A percentile compares a stretch with the other conserved stretches of the same genome.
Evolutionary conservation across 345 rosid species (phyloP).

Genomic region (Erucastrum elatum): DNA sequence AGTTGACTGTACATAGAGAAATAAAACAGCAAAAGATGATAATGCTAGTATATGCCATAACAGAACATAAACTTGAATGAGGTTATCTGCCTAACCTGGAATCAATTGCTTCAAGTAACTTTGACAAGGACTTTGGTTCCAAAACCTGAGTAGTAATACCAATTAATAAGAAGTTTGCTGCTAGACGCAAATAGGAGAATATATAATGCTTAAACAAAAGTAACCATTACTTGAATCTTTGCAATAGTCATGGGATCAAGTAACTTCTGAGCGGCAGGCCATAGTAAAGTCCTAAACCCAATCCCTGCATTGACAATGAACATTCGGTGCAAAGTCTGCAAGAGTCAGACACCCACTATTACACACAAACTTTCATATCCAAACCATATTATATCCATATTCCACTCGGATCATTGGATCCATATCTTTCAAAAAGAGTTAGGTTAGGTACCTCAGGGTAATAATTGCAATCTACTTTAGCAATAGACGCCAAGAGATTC

Average conservation of each 20-base stretch:
- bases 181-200: background rate
- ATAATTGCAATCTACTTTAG: slow-evolving; percentile 78
- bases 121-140: slow-evolving; percentile 75
- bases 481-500: slow-evolving; percentile 70
- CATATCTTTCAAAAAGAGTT: background rate
- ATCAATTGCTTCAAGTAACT: slow-evolving; percentile 77
- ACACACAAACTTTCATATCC: slow-evolving; percentile 34
- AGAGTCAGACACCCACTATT: slow-evolving; percentile 39
- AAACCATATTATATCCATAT: slow-evolving; percentile 26
- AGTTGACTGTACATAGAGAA: slow-evolving; percentile 62
- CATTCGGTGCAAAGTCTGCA: slow-evolving; percentile 89
- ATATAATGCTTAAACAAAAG: slow-evolving; percentile 4
- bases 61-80: background rate
- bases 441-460: slow-evolving; percentile 76
- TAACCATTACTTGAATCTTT: slow-evolving; percentile 69
- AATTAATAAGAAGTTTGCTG: slow-evolving; percentile 20
- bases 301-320: slow-evolving; percentile 95
- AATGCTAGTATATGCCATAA: background rate
- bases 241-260: slow-evolving; percentile 76
- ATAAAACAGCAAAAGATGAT: background rate
- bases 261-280: slow-evolving; percentile 96
- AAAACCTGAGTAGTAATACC: slow-evolving; percentile 57
- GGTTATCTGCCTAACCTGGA: slow-evolving; percentile 49
- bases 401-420: slow-evolving; percentile 11
- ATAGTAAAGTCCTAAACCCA: slow-evolving; percentile 88